Evolutionary conservation across 2,329 filamentous ascomycete species (phyloP), one percentile per base, ranked within the genome.

Genomic region (Zasmidium angulare): DNA sequence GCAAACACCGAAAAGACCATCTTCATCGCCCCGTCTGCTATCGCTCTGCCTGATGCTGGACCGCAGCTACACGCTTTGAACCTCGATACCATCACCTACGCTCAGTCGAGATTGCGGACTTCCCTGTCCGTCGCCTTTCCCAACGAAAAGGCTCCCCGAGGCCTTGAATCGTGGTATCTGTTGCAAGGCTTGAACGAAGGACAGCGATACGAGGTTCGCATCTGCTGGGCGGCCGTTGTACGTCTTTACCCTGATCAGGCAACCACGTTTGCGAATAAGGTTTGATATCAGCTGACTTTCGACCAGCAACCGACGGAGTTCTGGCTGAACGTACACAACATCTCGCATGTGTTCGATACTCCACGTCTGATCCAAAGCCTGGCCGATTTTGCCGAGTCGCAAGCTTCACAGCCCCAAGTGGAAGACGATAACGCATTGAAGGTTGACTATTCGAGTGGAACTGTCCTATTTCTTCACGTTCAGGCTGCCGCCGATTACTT

Each of bases 161-260:
- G 90, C 7, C 76, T 80, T 11, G 80, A 87, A 53, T 88, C 89
- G 24, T 98, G 95, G 95, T 84, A 92, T 66, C 77, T 93, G 7
- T 83, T 99, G 4, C 84, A 89, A 58, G 78, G 82, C 31, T 80
- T 99, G 56, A 81, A 77, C n/a, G 82, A 85, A 36, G 85, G 86
- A 11, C 88, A 89, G 70, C 84, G 92, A 65, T 97, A 98, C 80
- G 95, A 99, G 79, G 84, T 96, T 51, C 87, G 95, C 56, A 82
- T 97, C 60, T 98, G 93, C 78, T 99, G 93, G 93, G 83, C 91
- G 61, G 95, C 95, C 46, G 95, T 89, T 61, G 93, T 96, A 82
- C 76, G 89, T 82, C 29, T 36, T 6, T 46, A n/a, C 20, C 12
- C 3, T 1, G 17, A 46, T 21, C 29, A 53, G 31, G 54, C 29